phyloP scores from a whole-genome alignment of 768 basidiomycete species.

The Guyanaporus albipodus region DNA sequence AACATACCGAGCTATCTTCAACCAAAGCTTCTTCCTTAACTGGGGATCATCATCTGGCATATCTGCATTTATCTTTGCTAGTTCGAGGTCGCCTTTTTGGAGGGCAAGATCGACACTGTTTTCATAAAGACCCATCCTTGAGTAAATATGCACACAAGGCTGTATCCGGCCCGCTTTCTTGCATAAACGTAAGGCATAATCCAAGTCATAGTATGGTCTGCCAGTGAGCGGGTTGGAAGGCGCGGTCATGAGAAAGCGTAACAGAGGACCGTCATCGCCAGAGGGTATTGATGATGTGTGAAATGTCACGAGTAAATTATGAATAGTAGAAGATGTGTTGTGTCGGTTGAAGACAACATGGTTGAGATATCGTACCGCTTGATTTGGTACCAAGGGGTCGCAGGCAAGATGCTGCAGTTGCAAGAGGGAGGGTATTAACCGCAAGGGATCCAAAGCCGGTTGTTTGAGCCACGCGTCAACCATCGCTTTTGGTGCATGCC shows the following conservation, averaged over 20 bases:
- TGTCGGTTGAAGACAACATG: constrained; percentile 78
- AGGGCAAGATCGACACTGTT: constrained; percentile 94
- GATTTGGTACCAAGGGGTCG: constrained; percentile 72
- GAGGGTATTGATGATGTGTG: constrained; percentile 48
- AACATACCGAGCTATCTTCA: constrained; percentile 98
- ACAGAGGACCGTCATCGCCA: constrained; percentile 71
- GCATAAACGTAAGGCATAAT: constrained; percentile 93
- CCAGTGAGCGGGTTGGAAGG: constrained; percentile 79
- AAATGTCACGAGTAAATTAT: constrained; percentile 92
- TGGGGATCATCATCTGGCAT: constrained; percentile 88
- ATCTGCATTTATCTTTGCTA: constrained; percentile 94
- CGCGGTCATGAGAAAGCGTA: constrained; percentile 79
- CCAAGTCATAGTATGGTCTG: constrained; percentile 92
- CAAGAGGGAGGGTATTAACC: constrained; percentile 85
- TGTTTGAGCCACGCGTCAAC: constrained; percentile 92
- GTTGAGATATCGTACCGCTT: constrained; percentile 87
- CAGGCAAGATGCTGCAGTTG: constrained; percentile 71
- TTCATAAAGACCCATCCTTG: constrained; percentile 96
- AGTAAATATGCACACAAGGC: constrained; percentile 94
- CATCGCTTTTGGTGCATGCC: constrained; percentile 81
- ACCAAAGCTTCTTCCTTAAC: constrained; percentile 90
- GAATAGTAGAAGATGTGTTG: constrained; percentile 80
- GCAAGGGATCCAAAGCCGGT: constrained; percentile 70
- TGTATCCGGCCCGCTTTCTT: constrained; percentile 76
- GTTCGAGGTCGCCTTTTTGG: constrained; percentile 89